Percentiles rank a stretch among this genome's conserved stretches.
These are phyloP conservation scores for Dactylonectria estremocensis DNA, from an alignment of 2,329 filamentous ascomycete genomes.

Conservation along the genomic window DNA sequence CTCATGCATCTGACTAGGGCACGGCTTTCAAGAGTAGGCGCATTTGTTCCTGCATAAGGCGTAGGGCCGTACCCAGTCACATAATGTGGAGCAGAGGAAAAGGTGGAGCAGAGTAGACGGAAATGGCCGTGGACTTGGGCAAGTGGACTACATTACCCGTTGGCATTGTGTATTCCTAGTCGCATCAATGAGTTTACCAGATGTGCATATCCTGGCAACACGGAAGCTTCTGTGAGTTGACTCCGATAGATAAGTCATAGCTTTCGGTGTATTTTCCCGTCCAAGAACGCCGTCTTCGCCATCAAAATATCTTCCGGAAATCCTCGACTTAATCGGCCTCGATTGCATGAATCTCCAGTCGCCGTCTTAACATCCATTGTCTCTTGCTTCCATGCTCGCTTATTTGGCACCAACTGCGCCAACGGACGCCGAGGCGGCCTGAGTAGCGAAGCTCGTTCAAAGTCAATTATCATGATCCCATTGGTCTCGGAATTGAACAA, in stretches of 20 bases:
- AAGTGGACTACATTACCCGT: too few species aligned
- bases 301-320: constrained; percentile 20
- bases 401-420: constrained; percentile 43
- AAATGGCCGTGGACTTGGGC: too few species aligned
- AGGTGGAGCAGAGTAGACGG: too few species aligned
- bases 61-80: too few species aligned
- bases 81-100: too few species aligned
- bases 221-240: background rate
- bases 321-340: constrained; percentile 6
- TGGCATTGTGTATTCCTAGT: too few species aligned
- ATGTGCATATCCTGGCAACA: too few species aligned
- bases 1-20: too few species aligned
- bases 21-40: too few species aligned
- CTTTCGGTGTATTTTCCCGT: constrained; percentile 7
- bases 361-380: constrained; percentile 7
- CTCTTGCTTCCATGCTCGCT: constrained; percentile 31
- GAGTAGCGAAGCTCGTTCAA: constrained; percentile 47
- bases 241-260: constrained; percentile 6
- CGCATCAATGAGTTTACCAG: too few species aligned
- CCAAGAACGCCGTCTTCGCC: constrained; percentile 15
- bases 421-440: constrained; percentile 37
- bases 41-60: too few species aligned
- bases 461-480: constrained; percentile 52
- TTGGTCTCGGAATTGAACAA: constrained; percentile 44
- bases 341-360: background rate